Evolutionary conservation across 2,329 filamentous ascomycete species (phyloP), one percentile per base, ranked within the genome.

Genomic region (Aureobasidium namibiae): DNA sequence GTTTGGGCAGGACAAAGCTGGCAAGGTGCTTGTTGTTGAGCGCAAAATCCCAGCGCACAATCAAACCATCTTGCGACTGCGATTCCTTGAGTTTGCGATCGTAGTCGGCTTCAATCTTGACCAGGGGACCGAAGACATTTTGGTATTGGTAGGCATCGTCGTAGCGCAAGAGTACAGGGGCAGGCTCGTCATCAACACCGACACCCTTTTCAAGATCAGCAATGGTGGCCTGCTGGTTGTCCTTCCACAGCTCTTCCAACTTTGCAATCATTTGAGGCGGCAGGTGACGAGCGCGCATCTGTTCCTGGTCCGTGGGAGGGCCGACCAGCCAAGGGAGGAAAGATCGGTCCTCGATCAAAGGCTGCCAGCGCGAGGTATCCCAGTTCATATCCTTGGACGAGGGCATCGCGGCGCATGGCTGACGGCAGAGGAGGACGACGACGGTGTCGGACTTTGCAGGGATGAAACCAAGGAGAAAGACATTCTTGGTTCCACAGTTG

Each of bases 331-430:
- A 99, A 39, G 88, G 82, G 38, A 99, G 76, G 71, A 99, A 99
- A 16, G 91, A 94, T 52, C 94, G 90, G 70, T 99, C 94, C 73
- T 96, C 92, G 64, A 99, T 97, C 61, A 99, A 80, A 13, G 94
- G 94, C 72, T 97, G 92, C 94, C 94, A 99, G 70, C 92, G 86
- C 26, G 92, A 95, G 6, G 92, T 95, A 72, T 99, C 94, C 94
- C 94, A 99, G 73, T 94, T 99, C 92, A 99, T 97, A 69, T 99
- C 94, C 75, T 99, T 99, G 65, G 90, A 92, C 34, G 94, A 97
- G 1, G 92, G 89, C 76, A 89, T 92, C 29, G 94, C 88, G 34
- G 92, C 94, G 73, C 94, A 99, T 48, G 94, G 94, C 74, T 97
- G 94, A 62, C 94, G 91, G 73, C 94, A 99, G 38, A 99, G 82